phyloP scores from a whole-genome alignment of 176 grass and related monocot genomes.

The Musa troglodytarum region DNA sequence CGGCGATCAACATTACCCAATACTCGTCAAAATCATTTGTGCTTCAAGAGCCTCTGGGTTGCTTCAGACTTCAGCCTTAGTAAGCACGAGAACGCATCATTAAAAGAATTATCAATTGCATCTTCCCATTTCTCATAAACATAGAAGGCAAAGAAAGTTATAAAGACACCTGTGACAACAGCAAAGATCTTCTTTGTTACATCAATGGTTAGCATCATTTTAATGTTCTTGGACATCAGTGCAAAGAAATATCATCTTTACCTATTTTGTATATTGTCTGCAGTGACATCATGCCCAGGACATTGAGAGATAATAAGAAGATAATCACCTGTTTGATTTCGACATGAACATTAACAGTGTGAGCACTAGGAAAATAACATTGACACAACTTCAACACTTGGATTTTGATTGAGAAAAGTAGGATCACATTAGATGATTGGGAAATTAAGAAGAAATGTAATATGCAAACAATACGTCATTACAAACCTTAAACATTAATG shows the following conservation, averaged over 20 bases:
- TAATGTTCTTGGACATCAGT: not conserved
- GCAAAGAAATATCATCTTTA: slow-evolving; percentile 17
- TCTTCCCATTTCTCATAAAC: slow-evolving; percentile 89
- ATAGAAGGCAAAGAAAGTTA: slow-evolving; percentile 64
- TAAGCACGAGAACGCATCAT: slow-evolving; percentile 29
- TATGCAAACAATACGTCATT: not conserved
- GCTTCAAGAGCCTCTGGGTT: slow-evolving; percentile 32
- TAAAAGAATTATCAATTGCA: slow-evolving; percentile 45
- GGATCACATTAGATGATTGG: slow-evolving; percentile 5
- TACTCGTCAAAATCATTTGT: slow-evolving; percentile 13
- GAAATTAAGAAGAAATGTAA: slow-evolving; percentile 18
- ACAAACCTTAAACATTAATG: slow-evolving; percentile 57
- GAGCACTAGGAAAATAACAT: slow-evolving; percentile 15
- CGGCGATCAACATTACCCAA: not conserved
- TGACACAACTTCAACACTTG: not conserved
- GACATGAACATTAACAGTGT: not conserved
- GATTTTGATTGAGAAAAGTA: slow-evolving; percentile 3
- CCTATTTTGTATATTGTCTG: slow-evolving; percentile 72
- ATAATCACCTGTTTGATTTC: slow-evolving; percentile 48
- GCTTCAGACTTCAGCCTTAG: slow-evolving; percentile 38
- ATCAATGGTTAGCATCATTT: not conserved
- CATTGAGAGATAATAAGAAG: slow-evolving; percentile 53
- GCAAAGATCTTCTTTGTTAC: not conserved
- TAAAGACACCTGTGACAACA: slow-evolving; percentile 47
- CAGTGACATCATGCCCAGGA: slow-evolving; percentile 58